Evolutionary conservation across 2,329 filamentous ascomycete genomes (phyloP).

Genomic region (Hypoxylon sp.): DNA sequence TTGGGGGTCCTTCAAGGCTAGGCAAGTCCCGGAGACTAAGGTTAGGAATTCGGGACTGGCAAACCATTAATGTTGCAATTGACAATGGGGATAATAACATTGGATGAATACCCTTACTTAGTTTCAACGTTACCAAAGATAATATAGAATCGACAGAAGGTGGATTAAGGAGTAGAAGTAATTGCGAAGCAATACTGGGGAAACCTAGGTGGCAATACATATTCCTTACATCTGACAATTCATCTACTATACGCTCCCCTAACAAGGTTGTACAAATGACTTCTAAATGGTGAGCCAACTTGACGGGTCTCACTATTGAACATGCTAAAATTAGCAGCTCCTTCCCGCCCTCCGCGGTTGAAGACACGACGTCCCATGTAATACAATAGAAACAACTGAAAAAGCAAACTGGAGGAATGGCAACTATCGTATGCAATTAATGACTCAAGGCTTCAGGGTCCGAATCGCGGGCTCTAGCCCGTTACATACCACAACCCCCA

Average conservation of each 20-base stretch:
- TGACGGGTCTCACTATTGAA: conserved; percentile 8
- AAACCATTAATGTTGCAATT: conserved; percentile 30
- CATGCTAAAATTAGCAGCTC: neutral
- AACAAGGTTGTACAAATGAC: neutral
- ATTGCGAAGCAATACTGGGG: conserved; percentile 3
- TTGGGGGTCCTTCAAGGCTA: conserved; percentile 29
- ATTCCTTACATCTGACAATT: conserved; percentile 5
- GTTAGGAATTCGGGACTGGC: conserved; percentile 3
- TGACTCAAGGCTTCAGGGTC: conserved; percentile 41
- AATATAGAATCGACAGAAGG: neutral
- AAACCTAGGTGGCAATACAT: conserved; percentile 5
- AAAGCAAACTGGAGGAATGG: conserved; percentile 18
- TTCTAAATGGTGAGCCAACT: neutral
- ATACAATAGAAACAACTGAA: conserved; percentile 16
- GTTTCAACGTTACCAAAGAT: neutral
- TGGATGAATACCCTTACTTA: conserved; percentile 2
- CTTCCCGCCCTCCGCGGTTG: conserved; percentile 5
- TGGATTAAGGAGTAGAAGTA: neutral
- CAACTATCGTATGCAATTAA: conserved; percentile 33
- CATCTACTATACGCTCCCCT: neutral
- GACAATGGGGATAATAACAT: conserved; percentile 24
- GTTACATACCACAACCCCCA: conserved; percentile 26
- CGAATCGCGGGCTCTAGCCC: conserved; percentile 37
- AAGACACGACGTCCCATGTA: conserved; percentile 8
- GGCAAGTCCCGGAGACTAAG: conserved; percentile 12